Percentiles rank a stretch among this genome's conserved stretches.
phyloP scores from a whole-genome alignment of 345 rosid species.

The Carallia brachiata region DNA sequence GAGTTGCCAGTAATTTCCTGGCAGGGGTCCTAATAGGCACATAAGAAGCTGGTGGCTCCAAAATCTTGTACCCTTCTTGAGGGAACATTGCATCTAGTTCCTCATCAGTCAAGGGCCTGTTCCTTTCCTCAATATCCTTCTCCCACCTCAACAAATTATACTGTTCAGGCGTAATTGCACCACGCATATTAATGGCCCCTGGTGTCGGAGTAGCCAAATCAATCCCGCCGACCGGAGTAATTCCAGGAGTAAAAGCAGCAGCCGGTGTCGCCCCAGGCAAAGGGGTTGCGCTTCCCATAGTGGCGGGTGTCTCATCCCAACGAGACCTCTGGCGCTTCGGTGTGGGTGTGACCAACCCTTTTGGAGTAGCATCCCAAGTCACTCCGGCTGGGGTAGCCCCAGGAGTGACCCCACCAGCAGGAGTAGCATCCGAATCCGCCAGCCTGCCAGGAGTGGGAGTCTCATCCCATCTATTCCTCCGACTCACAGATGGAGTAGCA shows the following conservation, averaged over 20 bases:
- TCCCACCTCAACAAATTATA: constrained; percentile 93
- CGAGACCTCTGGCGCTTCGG: constrained; percentile 93
- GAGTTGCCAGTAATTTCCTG: constrained; percentile 78
- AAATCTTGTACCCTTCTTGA: constrained; percentile 80
- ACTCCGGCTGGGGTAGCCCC: constrained; percentile 96
- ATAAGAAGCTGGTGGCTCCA: constrained; percentile 94
- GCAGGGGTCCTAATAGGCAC: constrained; percentile 96
- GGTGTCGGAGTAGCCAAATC: constrained; percentile 96
- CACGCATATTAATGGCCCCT: constrained; percentile 56
- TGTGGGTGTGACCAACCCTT: constrained; percentile 81
- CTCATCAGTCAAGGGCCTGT: constrained; percentile 91
- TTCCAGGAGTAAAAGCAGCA: constrained; percentile 81
- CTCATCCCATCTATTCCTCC: constrained; percentile 97
- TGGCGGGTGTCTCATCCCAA: constrained; percentile 99
- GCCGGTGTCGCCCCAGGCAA: constrained; percentile 84
- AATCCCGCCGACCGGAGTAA: constrained; percentile 81
- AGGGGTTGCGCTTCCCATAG: constrained; percentile 97
- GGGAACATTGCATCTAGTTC: constrained; percentile 98
- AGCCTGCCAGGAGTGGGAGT: constrained; percentile 94
- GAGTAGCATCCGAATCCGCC: constrained; percentile 89
- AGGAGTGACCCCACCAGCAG: constrained; percentile 72
- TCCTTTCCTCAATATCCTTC: constrained; percentile 98
- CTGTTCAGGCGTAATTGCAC: constrained; percentile 85
- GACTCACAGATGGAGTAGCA: constrained; percentile 69
- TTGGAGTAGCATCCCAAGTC: constrained; percentile 92